These are phyloP conservation scores for Lupinus albus DNA, from an alignment of 306 rosid species.

Conservation along the genomic window DNA sequence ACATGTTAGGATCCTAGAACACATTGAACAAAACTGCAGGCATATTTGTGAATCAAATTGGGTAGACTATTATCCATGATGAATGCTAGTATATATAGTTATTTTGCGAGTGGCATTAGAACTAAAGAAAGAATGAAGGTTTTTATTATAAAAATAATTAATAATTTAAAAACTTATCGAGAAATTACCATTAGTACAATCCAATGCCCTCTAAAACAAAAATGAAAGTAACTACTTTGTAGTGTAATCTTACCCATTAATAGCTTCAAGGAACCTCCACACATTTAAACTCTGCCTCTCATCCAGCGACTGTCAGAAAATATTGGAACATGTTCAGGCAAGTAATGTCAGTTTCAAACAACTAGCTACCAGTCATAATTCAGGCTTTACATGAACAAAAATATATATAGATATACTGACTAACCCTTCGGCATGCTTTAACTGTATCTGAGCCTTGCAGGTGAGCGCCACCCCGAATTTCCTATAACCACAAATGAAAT, in stretches of 20 bases:
- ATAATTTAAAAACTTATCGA: constrained; percentile 27
- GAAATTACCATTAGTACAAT: constrained; percentile 7
- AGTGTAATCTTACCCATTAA: constrained; percentile 66
- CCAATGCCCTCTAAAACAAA: neutral
- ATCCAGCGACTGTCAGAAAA: constrained; percentile 68
- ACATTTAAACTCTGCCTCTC: constrained; percentile 83
- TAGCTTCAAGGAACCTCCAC: constrained; percentile 93
- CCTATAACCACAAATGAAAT: constrained; percentile 57
- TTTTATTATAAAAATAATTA: neutral
- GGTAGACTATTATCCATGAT: constrained; percentile 11
- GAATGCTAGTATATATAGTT: constrained; percentile 9
- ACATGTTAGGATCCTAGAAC: too few species aligned
- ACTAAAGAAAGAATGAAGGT: constrained; percentile 7
- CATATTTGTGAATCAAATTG: constrained; percentile 13
- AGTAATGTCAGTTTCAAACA: constrained; percentile 27
- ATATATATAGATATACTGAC: constrained; percentile 38
- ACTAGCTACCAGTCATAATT: constrained; percentile 17
- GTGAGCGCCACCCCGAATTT: constrained; percentile 70
- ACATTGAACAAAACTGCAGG: neutral
- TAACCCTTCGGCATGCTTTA: constrained; percentile 89
- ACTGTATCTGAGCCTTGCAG: constrained; percentile 76
- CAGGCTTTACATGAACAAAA: neutral
- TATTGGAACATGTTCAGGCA: constrained; percentile 38
- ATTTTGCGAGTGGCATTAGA: constrained; percentile 21
- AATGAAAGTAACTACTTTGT: constrained; percentile 1